These are phyloP conservation scores for Chenopodium suecicum DNA, from an alignment of 148 eudicot species.

Conservation along the genomic window DNA sequence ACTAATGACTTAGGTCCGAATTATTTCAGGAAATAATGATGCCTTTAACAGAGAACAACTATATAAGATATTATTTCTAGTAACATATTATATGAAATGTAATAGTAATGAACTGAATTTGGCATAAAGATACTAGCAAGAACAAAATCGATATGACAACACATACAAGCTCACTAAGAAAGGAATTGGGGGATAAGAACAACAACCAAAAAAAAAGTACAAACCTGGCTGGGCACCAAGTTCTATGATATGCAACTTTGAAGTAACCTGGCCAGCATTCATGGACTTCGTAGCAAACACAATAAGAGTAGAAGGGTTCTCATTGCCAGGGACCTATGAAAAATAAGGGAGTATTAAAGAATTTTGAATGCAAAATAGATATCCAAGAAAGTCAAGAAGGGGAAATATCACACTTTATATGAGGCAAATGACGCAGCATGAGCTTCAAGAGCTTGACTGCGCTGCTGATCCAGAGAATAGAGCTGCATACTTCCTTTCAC, in stretches of 20 bases:
- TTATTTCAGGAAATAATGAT: not conserved
- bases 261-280: constrained; percentile 87
- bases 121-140: not conserved
- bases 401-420: constrained; percentile 48
- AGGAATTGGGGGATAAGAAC: not conserved
- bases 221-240: constrained; percentile 98
- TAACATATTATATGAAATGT: not conserved
- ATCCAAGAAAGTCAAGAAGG: constrained; percentile 10
- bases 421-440: constrained; percentile 97
- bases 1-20: not conserved
- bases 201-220: not conserved
- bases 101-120: not conserved
- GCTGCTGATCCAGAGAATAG: constrained; percentile 93
- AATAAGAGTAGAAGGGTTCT: constrained; percentile 79
- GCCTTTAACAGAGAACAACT: not conserved
- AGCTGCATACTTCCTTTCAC: constrained; percentile 98
- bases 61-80: not conserved
- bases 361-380: not conserved
- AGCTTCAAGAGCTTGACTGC: constrained; percentile 99
- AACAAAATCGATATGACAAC: not conserved
- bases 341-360: not conserved
- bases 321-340: constrained; percentile 78
- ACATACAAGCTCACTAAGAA: not conserved
- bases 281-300: constrained; percentile 84
- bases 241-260: constrained; percentile 93